Base-by-base conservation (phyloP, 2,329 filamentous ascomycete species). In the Fusarium drepaniforme region DNA sequence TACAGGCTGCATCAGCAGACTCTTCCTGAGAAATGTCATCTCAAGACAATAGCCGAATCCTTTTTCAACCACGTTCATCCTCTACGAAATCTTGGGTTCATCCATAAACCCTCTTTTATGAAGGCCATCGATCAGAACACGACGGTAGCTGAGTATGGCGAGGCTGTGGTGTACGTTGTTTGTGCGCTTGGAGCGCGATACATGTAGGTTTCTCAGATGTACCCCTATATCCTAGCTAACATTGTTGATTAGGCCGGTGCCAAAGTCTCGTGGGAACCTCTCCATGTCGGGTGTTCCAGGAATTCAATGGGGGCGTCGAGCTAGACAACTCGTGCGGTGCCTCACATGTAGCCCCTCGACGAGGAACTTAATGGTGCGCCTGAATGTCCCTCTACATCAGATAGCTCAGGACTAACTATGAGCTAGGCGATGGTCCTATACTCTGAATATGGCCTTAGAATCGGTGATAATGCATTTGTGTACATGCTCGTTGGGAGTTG, bases 401-500 rank as follows among this genome's bases (percentile, higher is more conserved):
- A 18, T 33, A n/a, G 21, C 4, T 13, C 11, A 35, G 12, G 23
- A 21, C 51, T 62, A 44, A 62, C 38, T 23, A 6, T 16, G 23
- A 23, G 23, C 16, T 51, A 64, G 61, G 25, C 61, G 8, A 35
- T 64, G 28, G 61, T 64, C 2, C n/a, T 64, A 38, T 64, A 64
- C 44, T 30, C 61, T 9, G 61, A 64, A 64, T 64, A 64, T 28
- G 61, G 61, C 7, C 44, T 64, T 9, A 18, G 61, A 13, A 40
- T 46, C 35, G 61, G 61, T 4, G 61, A 64, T 38, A 49, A 64
- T 33, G 61, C 61, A 18, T 64, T 64, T 23, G 61, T 56, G 12
- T 64, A 64, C 18, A 64, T 64, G 61, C 61, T 64, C 9, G 61
- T 64, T 33, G 61, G 61, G 12, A 51, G 61, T 21, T 64, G 61